phyloP scores from a whole-genome alignment of 1,139 yeast genomes.

The Magnusiomyces tetraspermus region DNA sequence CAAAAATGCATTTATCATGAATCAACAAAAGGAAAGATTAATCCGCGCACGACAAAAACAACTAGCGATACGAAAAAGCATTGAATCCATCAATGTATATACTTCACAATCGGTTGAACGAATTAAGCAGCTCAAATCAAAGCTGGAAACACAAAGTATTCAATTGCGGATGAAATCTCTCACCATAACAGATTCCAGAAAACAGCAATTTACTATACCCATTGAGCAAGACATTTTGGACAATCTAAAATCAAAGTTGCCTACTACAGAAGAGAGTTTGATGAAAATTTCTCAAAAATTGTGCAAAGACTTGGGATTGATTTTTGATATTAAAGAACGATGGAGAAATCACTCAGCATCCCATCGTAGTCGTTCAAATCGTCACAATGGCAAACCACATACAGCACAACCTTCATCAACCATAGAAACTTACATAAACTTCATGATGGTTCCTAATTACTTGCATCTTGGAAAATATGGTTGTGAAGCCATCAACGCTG shows the following conservation, averaged over 20 bases:
- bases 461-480: slow-evolving; percentile 26
- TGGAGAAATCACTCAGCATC: not conserved
- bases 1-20: not conserved
- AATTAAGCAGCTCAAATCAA: not conserved
- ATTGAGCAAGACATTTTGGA: not conserved
- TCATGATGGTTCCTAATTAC: slow-evolving; percentile 28
- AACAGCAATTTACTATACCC: not conserved
- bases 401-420: slow-evolving; percentile 38
- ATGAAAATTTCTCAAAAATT: not conserved
- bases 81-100: not conserved
- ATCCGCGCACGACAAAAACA: not conserved
- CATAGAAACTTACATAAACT: slow-evolving; percentile 22
- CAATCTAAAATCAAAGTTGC: not conserved
- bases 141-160: not conserved
- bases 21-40: not conserved
- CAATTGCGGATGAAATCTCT: not conserved
- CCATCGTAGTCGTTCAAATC: not conserved
- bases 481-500: slow-evolving; percentile 25
- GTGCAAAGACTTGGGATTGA: not conserved
- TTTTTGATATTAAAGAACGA: slow-evolving; percentile 1
- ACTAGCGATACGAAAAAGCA: not conserved
- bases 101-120: not conserved
- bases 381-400: not conserved
- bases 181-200: not conserved
- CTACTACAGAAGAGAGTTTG: not conserved